These are phyloP conservation scores for Ustilago xerochloae DNA, from an alignment of 1,284 basidiomycete species.

Conservation along the genomic window DNA sequence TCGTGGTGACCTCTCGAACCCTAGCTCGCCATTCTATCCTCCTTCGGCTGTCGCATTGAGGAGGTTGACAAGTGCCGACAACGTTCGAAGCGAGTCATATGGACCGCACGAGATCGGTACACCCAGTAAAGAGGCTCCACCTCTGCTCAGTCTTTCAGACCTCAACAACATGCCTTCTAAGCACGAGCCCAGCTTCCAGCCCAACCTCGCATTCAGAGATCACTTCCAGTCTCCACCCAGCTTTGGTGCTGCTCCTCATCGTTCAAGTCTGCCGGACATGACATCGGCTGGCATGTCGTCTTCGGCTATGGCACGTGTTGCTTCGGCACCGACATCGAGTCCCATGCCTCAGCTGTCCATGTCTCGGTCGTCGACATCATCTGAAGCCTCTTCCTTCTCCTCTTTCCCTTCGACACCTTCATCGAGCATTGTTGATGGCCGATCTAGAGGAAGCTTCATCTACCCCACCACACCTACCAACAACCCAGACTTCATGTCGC, in stretches of 20 bases:
- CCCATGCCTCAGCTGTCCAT: conserved; percentile 31
- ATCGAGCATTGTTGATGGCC: conserved; percentile 20
- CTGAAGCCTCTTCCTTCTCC: conserved; percentile 33
- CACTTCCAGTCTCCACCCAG: conserved; percentile 31
- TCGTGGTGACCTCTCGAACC: conserved; percentile 24
- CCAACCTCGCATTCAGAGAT: conserved; percentile 45
- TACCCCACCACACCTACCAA: conserved; percentile 40
- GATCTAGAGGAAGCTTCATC: conserved; percentile 20
- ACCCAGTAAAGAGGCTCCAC: conserved; percentile 22
- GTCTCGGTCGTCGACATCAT: conserved; percentile 36
- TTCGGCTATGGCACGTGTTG: conserved; percentile 42
- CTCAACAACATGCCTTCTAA: conserved; percentile 22
- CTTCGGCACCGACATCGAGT: conserved; percentile 40
- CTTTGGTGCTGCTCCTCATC: conserved; percentile 19
- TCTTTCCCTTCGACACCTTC: conserved; percentile 54
- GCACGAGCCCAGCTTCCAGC: conserved; percentile 41
- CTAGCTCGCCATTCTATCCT: conserved; percentile 42
- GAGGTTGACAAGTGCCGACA: conserved; percentile 34
- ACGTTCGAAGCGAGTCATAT: conserved; percentile 15
- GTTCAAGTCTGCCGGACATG: conserved; percentile 30
- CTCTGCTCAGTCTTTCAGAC: conserved; percentile 33
- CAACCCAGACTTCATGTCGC: conserved; percentile 42
- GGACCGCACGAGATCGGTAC: conserved; percentile 30
- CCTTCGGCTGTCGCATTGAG: conserved; percentile 27
- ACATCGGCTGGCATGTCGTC: conserved; percentile 25